Evolutionary conservation across 306 rosid genomes (phyloP), one percentile per base, ranked within the genome.

Genomic region (Mimosa pudica): DNA sequence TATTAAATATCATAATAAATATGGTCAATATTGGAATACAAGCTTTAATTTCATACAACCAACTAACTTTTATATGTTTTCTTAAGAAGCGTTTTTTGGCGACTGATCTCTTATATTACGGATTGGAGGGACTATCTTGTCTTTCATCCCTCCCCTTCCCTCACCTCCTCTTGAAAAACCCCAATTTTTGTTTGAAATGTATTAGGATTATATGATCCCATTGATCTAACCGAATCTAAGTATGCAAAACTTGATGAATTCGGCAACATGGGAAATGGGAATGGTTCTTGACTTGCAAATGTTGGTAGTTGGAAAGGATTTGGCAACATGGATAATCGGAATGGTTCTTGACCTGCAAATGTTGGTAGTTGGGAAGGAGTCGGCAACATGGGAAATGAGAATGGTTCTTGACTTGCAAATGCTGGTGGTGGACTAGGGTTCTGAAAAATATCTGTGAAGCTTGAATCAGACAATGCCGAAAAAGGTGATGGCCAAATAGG

Each of bases 401-500:
- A n/a, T n/a, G n/a, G n/a, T n/a, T n/a, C n/a, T n/a, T n/a, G n/a
- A n/a, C n/a, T n/a, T n/a, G n/a, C n/a, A n/a, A n/a, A n/a, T n/a
- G n/a, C n/a, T n/a, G n/a, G n/a, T n/a, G n/a, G n/a, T n/a, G n/a
- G n/a, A n/a, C 63, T 71, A 24, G 85, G 7, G 10, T 79, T 82
- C 10, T 80, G 74, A 63, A 84, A 78, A 46, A 89, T 80, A 77
- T 82, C 68, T 44, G 86, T 61, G 65, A 85, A 83, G 61, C 81
- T 68, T 3, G 85, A 85, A 58, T 61, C 65, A 64, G 42, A 70
- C 85, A 87, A 8, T 1, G 12, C 73, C 0, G 65, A 60, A 9
- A 36, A 20, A 0, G 74, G 85, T 0, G 94, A 84, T 0, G 94
- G 92, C 83, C 90, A 88, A 48, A 90, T 85, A 7, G 88, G 90